Base-by-base conservation (phyloP, 2,329 filamentous ascomycete genomes). In the Fusarium sp. region DNA sequence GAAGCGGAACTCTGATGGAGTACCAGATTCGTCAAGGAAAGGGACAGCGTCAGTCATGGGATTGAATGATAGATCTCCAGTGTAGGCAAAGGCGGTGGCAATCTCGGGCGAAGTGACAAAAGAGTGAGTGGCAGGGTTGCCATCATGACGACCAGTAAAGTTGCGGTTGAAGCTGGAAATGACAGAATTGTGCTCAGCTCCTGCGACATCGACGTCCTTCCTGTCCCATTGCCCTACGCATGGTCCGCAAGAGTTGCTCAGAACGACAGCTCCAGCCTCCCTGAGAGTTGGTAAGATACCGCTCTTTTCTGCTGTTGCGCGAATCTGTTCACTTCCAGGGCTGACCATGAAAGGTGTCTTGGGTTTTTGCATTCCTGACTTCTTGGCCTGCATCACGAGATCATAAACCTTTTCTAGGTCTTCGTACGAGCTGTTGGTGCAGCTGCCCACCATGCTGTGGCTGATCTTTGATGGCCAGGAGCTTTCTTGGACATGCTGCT, bases 371-470 rank as follows among this genome's bases (percentile, higher is more conserved):
- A 54, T 43, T 69, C 96, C 96, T 81, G 98, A 94, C 80, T 92
- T 85, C 73, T 97, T 88, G 73, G 96, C 96, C 80, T 98, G 94
- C 55, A 71, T 72, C 9, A 75, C 74, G 90, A 90, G 70, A 93
- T 94, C 79, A 98, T 97, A 63, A 92, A 94, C 93, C 71, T 96
- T 93, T 75, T 90, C 92, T 94, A 98, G 98, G 79, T 98, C 96
- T 85, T 91, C 88, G 76, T 90, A 91, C 11, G 88, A 90, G 31
- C 87, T 89, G 89, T 98, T 99, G 76, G 96, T 99, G 92, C 96
- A 99, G 76, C 94, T 98, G 74, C 96, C 96, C 76, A 99, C 98
- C 62, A 99, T 79, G 94, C 95, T 75, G 96, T 95, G 87, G 97
- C 77, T 98, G 87, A 80, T 97, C 94, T 82, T 96, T 90, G 31